phyloP scores from a whole-genome alignment of 331 rosid genomes.

The Pyrus hybrid region DNA sequence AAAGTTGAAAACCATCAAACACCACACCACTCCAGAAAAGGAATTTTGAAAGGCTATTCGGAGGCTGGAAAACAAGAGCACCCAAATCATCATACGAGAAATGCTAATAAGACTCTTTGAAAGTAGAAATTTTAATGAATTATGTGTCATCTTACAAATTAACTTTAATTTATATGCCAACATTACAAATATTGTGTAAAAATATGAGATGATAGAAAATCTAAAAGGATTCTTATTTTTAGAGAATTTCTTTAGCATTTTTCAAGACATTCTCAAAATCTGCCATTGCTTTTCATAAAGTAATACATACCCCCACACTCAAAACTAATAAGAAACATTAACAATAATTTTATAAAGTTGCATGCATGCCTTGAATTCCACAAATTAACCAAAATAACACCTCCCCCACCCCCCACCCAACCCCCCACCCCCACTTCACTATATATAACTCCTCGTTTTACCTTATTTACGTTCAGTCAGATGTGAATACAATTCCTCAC shows the following conservation, averaged over 20 bases:
- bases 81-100: slow-evolving; percentile 8
- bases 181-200: too few relatives aligned
- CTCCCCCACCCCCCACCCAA: not conserved
- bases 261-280: not conserved
- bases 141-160: too few relatives aligned
- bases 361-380: slow-evolving; percentile 1
- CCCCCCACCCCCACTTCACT: not conserved
- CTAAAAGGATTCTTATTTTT: too few relatives aligned
- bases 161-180: too few relatives aligned
- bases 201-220: too few relatives aligned
- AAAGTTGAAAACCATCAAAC: slow-evolving; percentile 26
- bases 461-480: slow-evolving; percentile 24
- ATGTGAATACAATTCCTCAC: slow-evolving; percentile 3
- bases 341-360: slow-evolving; percentile 8
- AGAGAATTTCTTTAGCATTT: too few relatives aligned
- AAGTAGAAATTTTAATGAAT: too few relatives aligned
- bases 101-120: too few relatives aligned
- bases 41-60: slow-evolving; percentile 10
- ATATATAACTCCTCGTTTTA: slow-evolving; percentile 18
- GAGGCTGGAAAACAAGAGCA: slow-evolving; percentile 19
- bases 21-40: not conserved
- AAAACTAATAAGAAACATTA: not conserved
- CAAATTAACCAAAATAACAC: not conserved
- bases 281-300: slow-evolving; percentile 13
- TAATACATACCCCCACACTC: not conserved